These are phyloP conservation scores for Eremothecium cymbalariae DNA, from an alignment of 1,139 yeast species.

Conservation along the genomic window DNA sequence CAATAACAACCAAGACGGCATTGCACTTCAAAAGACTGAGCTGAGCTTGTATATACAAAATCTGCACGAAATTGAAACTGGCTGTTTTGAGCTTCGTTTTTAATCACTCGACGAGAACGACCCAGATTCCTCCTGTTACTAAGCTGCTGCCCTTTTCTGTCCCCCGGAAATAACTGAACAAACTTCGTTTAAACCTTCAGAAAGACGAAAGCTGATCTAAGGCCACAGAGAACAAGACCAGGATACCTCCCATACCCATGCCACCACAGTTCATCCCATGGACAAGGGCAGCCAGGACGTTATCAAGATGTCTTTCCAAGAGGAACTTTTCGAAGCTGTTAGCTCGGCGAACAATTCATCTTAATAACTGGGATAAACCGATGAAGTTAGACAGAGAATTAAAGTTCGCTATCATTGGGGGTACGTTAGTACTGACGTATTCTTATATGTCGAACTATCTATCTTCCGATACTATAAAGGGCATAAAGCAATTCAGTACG, in stretches of 20 bases:
- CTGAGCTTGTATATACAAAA: too few species aligned
- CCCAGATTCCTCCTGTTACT: too few species aligned
- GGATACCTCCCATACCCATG: conserved; percentile 6
- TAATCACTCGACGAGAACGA: too few species aligned
- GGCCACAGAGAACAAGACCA: too few species aligned
- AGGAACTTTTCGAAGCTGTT: conserved; percentile 12
- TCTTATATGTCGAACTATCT: conserved; percentile 17
- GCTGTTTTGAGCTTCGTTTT: too few species aligned
- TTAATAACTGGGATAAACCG: conserved; percentile 7
- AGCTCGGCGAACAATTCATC: conserved; percentile 1
- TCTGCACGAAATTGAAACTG: too few species aligned
- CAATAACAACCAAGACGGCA: too few species aligned
- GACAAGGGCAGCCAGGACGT: conserved; percentile 13
- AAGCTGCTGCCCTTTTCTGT: too few species aligned
- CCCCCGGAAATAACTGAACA: too few species aligned
- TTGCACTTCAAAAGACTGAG: too few species aligned
- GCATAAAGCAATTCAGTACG: conserved; percentile 18
- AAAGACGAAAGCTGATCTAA: too few species aligned
- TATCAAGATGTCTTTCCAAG: conserved; percentile 15
- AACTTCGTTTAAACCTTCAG: too few species aligned
- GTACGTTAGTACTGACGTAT: conserved; percentile 17
- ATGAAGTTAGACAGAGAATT: conserved; percentile 11
- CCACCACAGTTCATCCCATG: conserved; percentile 7
- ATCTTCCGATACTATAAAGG: conserved; percentile 18
- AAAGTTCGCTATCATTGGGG: conserved; percentile 17